A percentile compares a stretch with the other conserved stretches of the same genome.
These are phyloP conservation scores for Starmerella gropengiesseri DNA, from an alignment of 805 yeast species.

Conservation along the genomic window DNA sequence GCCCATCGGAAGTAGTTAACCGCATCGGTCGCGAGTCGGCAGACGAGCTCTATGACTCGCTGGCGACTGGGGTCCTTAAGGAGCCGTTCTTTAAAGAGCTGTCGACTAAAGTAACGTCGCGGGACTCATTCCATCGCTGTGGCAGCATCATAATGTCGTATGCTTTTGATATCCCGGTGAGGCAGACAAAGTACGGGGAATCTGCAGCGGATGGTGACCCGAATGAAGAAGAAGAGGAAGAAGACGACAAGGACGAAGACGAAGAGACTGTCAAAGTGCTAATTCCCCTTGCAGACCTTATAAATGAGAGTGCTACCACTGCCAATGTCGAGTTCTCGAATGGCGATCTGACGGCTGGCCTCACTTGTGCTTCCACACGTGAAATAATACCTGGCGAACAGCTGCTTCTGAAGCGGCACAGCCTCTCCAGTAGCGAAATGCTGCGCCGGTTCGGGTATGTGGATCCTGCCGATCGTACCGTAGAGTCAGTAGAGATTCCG, in stretches of 20 bases:
- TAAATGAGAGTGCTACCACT: conserved; percentile 47
- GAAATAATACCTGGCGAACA: not conserved
- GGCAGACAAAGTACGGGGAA: too few species aligned
- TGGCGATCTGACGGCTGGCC: not conserved
- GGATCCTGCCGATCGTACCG: conserved; percentile 57
- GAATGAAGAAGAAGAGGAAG: conserved; percentile 27
- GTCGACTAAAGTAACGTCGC: conserved; percentile 29
- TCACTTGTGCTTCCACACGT: not conserved
- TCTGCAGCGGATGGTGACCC: conserved; percentile 30
- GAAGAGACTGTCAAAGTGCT: conserved; percentile 48
- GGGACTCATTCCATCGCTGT: conserved; percentile 54
- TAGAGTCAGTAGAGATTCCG: conserved; percentile 67
- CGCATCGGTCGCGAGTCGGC: conserved; percentile 67
- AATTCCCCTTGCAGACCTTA: conserved; percentile 87
- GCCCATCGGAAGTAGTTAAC: conserved; percentile 59
- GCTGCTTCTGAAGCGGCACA: conserved; percentile 33
- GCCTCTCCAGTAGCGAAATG: conserved; percentile 62
- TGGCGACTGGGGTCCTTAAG: conserved; percentile 35
- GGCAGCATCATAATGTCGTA: conserved; percentile 82
- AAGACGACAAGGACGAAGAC: conserved; percentile 30
- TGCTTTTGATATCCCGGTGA: conserved; percentile 62
- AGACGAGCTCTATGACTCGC: conserved; percentile 42
- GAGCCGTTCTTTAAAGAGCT: conserved; percentile 21
- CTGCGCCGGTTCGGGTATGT: conserved; percentile 87
- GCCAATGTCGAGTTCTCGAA: not conserved